Evolutionary conservation across 805 yeast species (phyloP).

Genomic region (Saturnispora hagleri): DNA sequence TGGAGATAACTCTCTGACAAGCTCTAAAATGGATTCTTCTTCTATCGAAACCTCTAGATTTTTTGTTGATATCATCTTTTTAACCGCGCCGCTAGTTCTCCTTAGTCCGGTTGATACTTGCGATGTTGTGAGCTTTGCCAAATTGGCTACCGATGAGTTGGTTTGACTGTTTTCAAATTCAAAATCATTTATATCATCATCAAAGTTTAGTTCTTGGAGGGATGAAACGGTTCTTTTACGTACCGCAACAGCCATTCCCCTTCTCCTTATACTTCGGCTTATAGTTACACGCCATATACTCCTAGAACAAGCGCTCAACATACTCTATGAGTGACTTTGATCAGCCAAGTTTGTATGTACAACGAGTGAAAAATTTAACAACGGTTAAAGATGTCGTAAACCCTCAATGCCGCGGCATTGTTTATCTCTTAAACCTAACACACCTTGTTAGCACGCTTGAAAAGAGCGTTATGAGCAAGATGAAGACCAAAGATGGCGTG

Average conservation of each 20-base stretch:
- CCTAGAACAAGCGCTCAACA: not conserved
- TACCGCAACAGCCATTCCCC: not conserved
- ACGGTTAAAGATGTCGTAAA: not conserved
- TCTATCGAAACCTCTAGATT: conserved; percentile 8
- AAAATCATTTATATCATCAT: not conserved
- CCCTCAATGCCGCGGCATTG: not conserved
- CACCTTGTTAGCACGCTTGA: not conserved
- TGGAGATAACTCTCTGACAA: conserved; percentile 16
- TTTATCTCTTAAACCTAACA: not conserved
- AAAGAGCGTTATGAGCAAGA: not conserved
- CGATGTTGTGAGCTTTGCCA: not conserved
- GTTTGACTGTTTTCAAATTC: not conserved
- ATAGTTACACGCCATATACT: not conserved
- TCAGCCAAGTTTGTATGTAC: not conserved
- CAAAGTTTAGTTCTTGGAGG: not conserved
- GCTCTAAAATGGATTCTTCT: conserved; percentile 17
- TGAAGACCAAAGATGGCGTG: not conserved
- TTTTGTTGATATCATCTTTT: not conserved
- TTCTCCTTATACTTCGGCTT: not conserved
- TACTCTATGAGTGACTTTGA: not conserved
- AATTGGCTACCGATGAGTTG: not conserved
- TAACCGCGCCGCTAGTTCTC: not conserved
- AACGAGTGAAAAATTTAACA: not conserved
- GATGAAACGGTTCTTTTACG: not conserved
- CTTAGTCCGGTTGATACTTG: not conserved